Base-by-base conservation (phyloP, 1,139 yeast genomes). In the Hyphopichia wangnamkhiaoensis region DNA sequence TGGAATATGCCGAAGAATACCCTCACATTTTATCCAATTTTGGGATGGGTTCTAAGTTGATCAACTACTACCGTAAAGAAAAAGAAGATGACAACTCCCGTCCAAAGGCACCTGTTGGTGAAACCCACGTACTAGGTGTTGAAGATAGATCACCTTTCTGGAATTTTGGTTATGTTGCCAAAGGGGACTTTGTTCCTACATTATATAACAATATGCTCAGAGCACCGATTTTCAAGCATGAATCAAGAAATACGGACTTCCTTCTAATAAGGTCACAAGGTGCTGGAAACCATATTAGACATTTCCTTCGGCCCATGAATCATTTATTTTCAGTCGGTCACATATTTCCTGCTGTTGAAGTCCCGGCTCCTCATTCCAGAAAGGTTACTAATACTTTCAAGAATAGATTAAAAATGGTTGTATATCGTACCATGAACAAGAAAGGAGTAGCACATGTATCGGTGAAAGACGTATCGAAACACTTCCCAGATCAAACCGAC, bases 311-410 rank as follows among this genome's bases (percentile, higher is more conserved):
- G 46, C 74, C 75, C 18, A 74, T 93, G 29, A 83, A 84, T 41
- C 82, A 83, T 54, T 55, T 86, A 38, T 93, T 89, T 59, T 82
- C 89, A 0, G 96, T 91, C 6, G 99, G 99, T 1, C 96, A 94
- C 58, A 78, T 89, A 0, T 83, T 89, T 53, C 98, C 98, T 0
- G 96, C 90, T 2, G 85, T 87, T 37, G 96, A 90, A 56, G 84
- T 94, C 16, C 98, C 98, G 1, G 98, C 98, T 1, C 98, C 99
- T 1, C 97, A 94, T 59, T 89, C 97, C 1, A 79, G 98, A 61
- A 90, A 90, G 55, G 97, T 91, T 13, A 91, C 98, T 0, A 86
- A 96, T 7, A 91, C 95, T 16, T 83, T 93, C 38, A 91, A 93
- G 56, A 91, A 90, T 54, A 74, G 98, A 45, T 69, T 94, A 46